These are phyloP conservation scores for Pichiaceae sp. DNA, from an alignment of 1,139 yeast genomes.

Conservation along the genomic window DNA sequence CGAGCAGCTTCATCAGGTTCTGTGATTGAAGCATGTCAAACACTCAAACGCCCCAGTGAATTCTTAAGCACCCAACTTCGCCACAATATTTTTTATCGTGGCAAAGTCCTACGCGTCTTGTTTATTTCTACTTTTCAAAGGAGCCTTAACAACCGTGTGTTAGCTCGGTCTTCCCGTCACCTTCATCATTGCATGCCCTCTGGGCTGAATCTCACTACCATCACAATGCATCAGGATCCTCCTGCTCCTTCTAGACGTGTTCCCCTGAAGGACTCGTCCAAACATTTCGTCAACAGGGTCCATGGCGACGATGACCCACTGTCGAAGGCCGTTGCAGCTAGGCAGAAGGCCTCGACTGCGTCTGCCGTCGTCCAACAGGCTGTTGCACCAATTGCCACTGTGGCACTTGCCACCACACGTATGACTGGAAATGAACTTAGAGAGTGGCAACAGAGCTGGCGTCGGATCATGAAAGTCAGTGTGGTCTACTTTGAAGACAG, in stretches of 20 bases:
- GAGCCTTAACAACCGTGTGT: neutral
- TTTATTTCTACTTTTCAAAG: neutral
- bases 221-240: neutral
- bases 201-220: neutral
- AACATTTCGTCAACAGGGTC: constrained; percentile 11
- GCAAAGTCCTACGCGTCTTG: too few relatives aligned
- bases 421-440: constrained; percentile 36
- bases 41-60: neutral
- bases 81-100: too few relatives aligned
- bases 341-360: neutral
- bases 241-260: constrained; percentile 1
- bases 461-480: constrained; percentile 62
- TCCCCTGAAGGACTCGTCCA: constrained; percentile 24
- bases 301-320: constrained; percentile 7
- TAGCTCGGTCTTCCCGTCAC: neutral
- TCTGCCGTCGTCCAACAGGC: neutral
- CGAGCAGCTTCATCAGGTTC: constrained; percentile 34
- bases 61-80: too few relatives aligned
- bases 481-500: constrained; percentile 70
- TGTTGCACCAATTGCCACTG: neutral
- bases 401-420: constrained; percentile 7
- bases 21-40: constrained; percentile 38
- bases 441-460: constrained; percentile 82
- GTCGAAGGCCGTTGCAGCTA: neutral
- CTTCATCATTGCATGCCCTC: neutral